Conservation (phyloP, 805 yeast species). For the Scheffersomyces coipomensis region DNA sequence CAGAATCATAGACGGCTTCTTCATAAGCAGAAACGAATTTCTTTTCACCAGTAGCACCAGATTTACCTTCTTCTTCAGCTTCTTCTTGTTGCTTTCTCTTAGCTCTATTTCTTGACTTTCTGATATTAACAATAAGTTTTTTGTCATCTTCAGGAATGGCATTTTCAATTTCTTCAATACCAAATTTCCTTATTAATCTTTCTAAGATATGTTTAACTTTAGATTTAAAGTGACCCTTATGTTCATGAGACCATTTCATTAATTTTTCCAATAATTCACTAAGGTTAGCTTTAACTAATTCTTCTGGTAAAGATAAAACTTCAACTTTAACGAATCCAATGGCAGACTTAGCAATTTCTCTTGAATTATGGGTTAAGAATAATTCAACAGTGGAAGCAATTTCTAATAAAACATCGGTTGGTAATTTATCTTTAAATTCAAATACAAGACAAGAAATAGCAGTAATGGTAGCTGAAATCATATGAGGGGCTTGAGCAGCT, state of each 20-base stretch:
- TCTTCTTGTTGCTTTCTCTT: conserved; percentile 63
- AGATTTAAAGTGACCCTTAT: conserved; percentile 90
- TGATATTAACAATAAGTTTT: conserved; percentile 80
- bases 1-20: conserved; percentile 80
- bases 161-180: conserved; percentile 78
- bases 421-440: conserved; percentile 74
- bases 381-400: conserved; percentile 83
- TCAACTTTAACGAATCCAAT: conserved; percentile 93
- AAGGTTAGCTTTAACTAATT: conserved; percentile 65
- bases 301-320: conserved; percentile 77
- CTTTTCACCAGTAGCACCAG: conserved; percentile 27
- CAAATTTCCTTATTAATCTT: conserved; percentile 85
- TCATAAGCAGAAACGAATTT: conserved; percentile 85
- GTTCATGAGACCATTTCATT: conserved; percentile 93
- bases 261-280: conserved; percentile 66
- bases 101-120: conserved; percentile 81
- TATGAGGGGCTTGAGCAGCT: conserved; percentile 90
- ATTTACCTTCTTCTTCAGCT: conserved; percentile 19
- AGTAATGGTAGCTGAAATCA: conserved; percentile 92
- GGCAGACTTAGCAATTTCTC: conserved; percentile 92
- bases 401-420: conserved; percentile 62
- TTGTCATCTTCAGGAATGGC: conserved; percentile 89
- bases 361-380: conserved; percentile 83
- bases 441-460: conserved; percentile 83
- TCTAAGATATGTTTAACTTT: conserved; percentile 93